phyloP scores from a whole-genome alignment of 352 stramenopile species.

The Globisporangium irregulare region DNA sequence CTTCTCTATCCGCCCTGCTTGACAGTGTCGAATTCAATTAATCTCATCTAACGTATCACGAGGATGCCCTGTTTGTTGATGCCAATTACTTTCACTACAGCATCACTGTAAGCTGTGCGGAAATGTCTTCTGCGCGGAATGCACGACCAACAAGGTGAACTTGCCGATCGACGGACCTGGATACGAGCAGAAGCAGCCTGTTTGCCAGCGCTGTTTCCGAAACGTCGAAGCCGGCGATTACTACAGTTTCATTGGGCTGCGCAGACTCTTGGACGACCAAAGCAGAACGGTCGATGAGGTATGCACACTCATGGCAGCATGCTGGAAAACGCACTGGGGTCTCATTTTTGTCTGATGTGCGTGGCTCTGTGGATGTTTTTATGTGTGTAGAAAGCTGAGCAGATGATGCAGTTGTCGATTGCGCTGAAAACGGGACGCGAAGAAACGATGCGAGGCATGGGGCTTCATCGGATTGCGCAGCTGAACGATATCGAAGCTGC shows the following conservation, averaged over 20 bases:
- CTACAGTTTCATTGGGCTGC: constrained; percentile 69
- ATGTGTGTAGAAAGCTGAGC: constrained; percentile 51
- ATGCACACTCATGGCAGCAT: not conserved
- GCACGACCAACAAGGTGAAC: constrained; percentile 64
- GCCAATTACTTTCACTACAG: constrained; percentile 17
- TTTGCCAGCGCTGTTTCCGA: constrained; percentile 73
- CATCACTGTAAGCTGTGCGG: constrained; percentile 80
- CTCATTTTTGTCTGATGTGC: not conserved
- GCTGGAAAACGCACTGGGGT: not conserved
- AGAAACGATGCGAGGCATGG: constrained; percentile 64
- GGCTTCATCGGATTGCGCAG: constrained; percentile 68
- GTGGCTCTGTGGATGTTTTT: not conserved
- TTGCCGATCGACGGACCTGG: constrained; percentile 51
- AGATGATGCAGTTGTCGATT: constrained; percentile 57
- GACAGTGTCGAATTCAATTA: not conserved
- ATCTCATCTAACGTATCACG: not conserved
- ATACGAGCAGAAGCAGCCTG: constrained; percentile 70
- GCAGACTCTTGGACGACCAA: constrained; percentile 49
- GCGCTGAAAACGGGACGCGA: constrained; percentile 56
- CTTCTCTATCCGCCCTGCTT: not conserved
- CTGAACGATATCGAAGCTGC: constrained; percentile 83
- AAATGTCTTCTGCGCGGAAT: constrained; percentile 71
- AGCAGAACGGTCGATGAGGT: constrained; percentile 37
- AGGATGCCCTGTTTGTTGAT: not conserved
- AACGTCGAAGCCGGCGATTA: constrained; percentile 70